Conservation (phyloP, 2,329 filamentous ascomycete species). For the Sclerotinia spermophila region DNA sequence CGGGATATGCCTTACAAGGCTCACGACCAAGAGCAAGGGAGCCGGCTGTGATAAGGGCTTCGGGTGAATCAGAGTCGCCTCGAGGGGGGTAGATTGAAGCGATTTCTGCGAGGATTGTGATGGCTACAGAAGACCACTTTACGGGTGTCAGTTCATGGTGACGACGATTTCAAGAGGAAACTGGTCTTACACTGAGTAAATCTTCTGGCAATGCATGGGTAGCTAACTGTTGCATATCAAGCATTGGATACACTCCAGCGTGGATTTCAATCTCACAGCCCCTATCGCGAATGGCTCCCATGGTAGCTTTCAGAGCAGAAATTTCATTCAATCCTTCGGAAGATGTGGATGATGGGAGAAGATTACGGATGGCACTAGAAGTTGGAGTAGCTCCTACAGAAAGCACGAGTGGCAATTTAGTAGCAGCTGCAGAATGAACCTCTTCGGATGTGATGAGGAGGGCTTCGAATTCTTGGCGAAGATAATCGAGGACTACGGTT, state of each 20-base stretch:
- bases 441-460: slow-evolving; percentile 46
- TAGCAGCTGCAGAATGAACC: slow-evolving; percentile 28
- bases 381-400: slow-evolving; percentile 78
- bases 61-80: slow-evolving; percentile 46
- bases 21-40: slow-evolving; percentile 69
- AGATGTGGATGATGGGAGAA: slow-evolving; percentile 38
- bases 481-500: slow-evolving; percentile 54
- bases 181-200: not conserved
- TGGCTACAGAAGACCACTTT: slow-evolving; percentile 51
- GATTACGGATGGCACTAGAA: slow-evolving; percentile 61
- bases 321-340: slow-evolving; percentile 34
- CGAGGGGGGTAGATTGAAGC: slow-evolving; percentile 63
- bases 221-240: slow-evolving; percentile 77
- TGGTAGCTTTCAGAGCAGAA: slow-evolving; percentile 41
- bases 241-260: slow-evolving; percentile 70
- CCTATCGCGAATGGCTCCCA: slow-evolving; percentile 40
- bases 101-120: slow-evolving; percentile 70
- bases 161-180: too few relatives aligned
- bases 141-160: slow-evolving; percentile 25
- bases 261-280: slow-evolving; percentile 62
- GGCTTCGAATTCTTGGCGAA: slow-evolving; percentile 58
- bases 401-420: slow-evolving; percentile 45
- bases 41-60: slow-evolving; percentile 68
- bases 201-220: slow-evolving; percentile 56
- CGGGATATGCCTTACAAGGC: slow-evolving; percentile 65